Evolutionary conservation across 2,329 filamentous ascomycete genomes (phyloP), one percentile per base, ranked within the genome.

Genomic region (Lasiodiplodia sp.): DNA sequence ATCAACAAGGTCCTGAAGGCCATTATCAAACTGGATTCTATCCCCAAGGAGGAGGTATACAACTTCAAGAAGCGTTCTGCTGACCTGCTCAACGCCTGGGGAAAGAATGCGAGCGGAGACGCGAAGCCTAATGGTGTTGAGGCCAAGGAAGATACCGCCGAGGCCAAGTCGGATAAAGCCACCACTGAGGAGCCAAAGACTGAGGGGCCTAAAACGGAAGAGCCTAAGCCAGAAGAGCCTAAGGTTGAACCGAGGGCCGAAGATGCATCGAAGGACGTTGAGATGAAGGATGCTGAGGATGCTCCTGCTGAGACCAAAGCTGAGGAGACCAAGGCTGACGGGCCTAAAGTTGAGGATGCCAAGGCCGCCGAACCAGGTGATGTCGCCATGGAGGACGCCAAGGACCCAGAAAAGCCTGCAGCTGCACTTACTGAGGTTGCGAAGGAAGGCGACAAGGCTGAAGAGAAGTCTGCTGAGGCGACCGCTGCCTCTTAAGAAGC

Each of bases 1-100:
- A 97, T 99, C 81, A 95, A 98, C 88, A 99, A 99, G 84, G 95
- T 99, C 12, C 87, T 99, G 68, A 97, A 96, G 83, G 94, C 91
- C 4, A 96, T 99, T 72, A 84, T 97, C 75, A 97, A 97, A 84
- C 85, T 99, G 10, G 87, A 90, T 53, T 86, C 86, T 3, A 97
- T 99, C 73, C 94, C 94, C 5, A 91, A 90, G 70, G 96, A 99
- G 72, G 92, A 94, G 44, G 92, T 97, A 72, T 96, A 91, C 80
- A 84, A 92, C 67, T 97, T 99, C 87, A 96, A 96, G 83, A 85
- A 90, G 72, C 91, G 96, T 64, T 94, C 93, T 44, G 87, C 92
- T 72, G 85, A 87, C 6, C 86, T 99, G 58, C 84, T 98, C n/a
- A 89, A 91, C 72, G 92, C 91, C 80, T 99, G 96, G 96, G 96